Percentiles rank a stretch among this genome's conserved stretches.
Conservation (phyloP, 495 filamentous ascomycete genomes). For the Cercophora sp. region DNA sequence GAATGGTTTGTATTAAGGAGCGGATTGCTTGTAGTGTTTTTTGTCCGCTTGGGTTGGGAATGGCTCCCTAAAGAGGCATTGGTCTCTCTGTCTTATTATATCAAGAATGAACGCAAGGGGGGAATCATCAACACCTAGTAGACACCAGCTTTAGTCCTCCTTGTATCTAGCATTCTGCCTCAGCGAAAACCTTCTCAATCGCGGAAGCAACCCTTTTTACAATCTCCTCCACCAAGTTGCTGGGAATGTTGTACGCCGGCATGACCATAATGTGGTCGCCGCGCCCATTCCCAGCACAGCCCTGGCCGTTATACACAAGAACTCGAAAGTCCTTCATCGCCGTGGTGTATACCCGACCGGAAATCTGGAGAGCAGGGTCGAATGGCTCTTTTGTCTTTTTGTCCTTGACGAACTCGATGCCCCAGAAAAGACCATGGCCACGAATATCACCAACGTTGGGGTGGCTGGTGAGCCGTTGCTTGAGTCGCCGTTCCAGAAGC, state of each 20-base stretch:
- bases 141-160: too few species aligned
- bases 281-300: conserved; percentile 56
- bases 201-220: conserved; percentile 16
- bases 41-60: too few species aligned
- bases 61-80: too few species aligned
- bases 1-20: too few species aligned
- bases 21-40: too few species aligned
- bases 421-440: conserved; percentile 61
- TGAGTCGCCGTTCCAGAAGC: conserved; percentile 42
- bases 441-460: conserved; percentile 60
- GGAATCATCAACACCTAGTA: too few species aligned
- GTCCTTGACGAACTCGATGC: conserved; percentile 52
- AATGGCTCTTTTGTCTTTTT: conserved; percentile 51
- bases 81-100: too few species aligned
- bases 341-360: conserved; percentile 47
- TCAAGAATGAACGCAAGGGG: too few species aligned
- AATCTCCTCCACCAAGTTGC: conserved; percentile 11
- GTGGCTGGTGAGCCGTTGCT: conserved; percentile 37
- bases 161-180: too few species aligned
- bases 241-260: conserved; percentile 20
- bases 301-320: conserved; percentile 63
- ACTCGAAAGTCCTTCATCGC: conserved; percentile 52
- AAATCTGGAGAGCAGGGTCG: conserved; percentile 32
- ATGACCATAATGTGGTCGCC: conserved; percentile 73
- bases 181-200: conserved; percentile 16